Conservation (phyloP, 1,284 basidiomycete genomes). For the Cutaneotrichosporon cavernicola region DNA sequence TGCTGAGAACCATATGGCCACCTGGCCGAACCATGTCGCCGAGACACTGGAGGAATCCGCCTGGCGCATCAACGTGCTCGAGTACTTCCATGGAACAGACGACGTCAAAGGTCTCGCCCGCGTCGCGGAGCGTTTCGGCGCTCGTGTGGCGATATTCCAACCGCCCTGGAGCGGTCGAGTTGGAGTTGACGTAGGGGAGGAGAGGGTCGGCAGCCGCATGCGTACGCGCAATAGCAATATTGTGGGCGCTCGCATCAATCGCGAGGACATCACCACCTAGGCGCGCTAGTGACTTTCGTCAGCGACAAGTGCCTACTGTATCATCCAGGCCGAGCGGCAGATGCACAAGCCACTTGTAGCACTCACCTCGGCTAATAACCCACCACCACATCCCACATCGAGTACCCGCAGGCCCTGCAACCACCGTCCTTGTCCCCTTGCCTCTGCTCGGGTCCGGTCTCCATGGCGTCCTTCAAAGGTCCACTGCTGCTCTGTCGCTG, state of each 20-base stretch:
- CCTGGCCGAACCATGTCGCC: slow-evolving; percentile 85
- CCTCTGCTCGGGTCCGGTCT: slow-evolving; percentile 41
- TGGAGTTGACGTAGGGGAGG: slow-evolving; percentile 72
- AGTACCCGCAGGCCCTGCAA: slow-evolving; percentile 68
- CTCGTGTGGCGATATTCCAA: slow-evolving; percentile 72
- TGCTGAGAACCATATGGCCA: slow-evolving; percentile 91
- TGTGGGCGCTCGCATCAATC: slow-evolving; percentile 84
- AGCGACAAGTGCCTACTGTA: not conserved
- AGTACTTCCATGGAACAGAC: slow-evolving; percentile 98
- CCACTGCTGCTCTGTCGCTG: slow-evolving; percentile 58
- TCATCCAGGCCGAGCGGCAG: not conserved
- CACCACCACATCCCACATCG: slow-evolving; percentile 94
- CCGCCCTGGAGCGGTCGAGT: slow-evolving; percentile 65
- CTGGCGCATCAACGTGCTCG: slow-evolving; percentile 93
- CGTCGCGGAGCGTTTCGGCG: slow-evolving; percentile 68
- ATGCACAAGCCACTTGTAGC: not conserved
- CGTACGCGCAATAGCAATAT: slow-evolving; percentile 78
- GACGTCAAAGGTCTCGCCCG: slow-evolving; percentile 69
- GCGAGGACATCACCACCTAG: slow-evolving; percentile 82
- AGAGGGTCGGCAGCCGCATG: slow-evolving; percentile 79
- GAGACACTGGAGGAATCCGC: slow-evolving; percentile 75
- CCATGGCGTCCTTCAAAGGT: slow-evolving; percentile 47
- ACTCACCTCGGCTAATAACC: slow-evolving; percentile 82
- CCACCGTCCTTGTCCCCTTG: slow-evolving; percentile 46
- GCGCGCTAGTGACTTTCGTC: slow-evolving; percentile 71